These are phyloP conservation scores for Epichloe brachyelytri DNA, from an alignment of 2,329 filamentous ascomycete genomes.

Conservation along the genomic window DNA sequence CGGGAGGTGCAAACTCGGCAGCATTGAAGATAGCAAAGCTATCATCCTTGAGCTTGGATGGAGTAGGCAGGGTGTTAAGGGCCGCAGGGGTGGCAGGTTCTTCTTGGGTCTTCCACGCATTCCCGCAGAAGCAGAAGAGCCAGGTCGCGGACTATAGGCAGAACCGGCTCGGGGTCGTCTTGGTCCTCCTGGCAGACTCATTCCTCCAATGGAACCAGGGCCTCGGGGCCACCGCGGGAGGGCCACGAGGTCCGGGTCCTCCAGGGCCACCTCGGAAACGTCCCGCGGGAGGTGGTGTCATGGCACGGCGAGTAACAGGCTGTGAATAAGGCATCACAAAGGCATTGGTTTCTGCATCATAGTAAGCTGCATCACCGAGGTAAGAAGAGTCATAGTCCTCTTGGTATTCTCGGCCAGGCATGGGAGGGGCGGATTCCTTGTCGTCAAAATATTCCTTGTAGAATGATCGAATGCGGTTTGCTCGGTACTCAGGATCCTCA, in stretches of 20 bases:
- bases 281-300: slow-evolving; percentile 75
- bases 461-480: slow-evolving; percentile 94
- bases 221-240: slow-evolving; percentile 16
- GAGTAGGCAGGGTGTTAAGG: slow-evolving; percentile 69
- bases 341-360: slow-evolving; percentile 52
- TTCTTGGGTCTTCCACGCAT: slow-evolving; percentile 31
- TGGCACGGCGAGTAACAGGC: slow-evolving; percentile 75
- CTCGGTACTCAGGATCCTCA: slow-evolving; percentile 86
- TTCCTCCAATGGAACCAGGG: slow-evolving; percentile 36
- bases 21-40: slow-evolving; percentile 54
- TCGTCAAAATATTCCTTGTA: slow-evolving; percentile 99
- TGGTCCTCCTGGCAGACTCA: slow-evolving; percentile 30
- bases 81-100: slow-evolving; percentile 55
- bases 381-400: slow-evolving; percentile 66
- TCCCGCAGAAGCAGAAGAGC: slow-evolving; percentile 48
- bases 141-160: slow-evolving; percentile 30
- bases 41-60: slow-evolving; percentile 73
- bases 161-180: slow-evolving; percentile 44
- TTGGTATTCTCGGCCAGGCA: slow-evolving; percentile 42
- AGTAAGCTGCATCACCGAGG: slow-evolving; percentile 52
- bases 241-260: slow-evolving; percentile 16
- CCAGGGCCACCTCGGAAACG: slow-evolving; percentile 27
- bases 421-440: slow-evolving; percentile 34
- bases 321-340: slow-evolving; percentile 78
- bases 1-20: slow-evolving; percentile 78